These are phyloP conservation scores for Mrakia blollopis DNA, from an alignment of 768 basidiomycete species.

Conservation along the genomic window DNA sequence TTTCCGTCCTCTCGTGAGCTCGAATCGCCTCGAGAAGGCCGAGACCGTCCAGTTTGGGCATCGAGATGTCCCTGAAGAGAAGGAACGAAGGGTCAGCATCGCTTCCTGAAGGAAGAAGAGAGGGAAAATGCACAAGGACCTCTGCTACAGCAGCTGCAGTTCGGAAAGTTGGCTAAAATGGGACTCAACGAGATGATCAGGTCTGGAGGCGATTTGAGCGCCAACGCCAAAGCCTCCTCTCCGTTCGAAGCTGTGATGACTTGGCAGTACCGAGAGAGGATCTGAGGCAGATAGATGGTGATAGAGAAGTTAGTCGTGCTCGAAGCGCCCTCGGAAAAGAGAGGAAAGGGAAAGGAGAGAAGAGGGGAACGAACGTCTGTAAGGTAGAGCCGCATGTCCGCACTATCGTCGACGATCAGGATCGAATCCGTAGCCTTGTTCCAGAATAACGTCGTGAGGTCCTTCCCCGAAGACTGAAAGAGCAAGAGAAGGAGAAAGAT, in stretches of 20 bases:
- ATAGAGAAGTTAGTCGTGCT: too few relatives aligned
- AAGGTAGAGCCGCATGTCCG: constrained; percentile 8
- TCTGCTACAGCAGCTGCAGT: background rate
- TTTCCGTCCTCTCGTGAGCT: background rate
- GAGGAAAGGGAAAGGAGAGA: too few relatives aligned
- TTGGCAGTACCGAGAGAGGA: constrained; percentile 20
- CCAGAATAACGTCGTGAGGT: constrained; percentile 44
- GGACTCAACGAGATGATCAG: constrained; percentile 22
- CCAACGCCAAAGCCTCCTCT: constrained; percentile 17
- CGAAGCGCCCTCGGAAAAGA: too few relatives aligned
- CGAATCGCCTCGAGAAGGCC: constrained; percentile 9
- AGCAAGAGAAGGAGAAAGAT: too few relatives aligned
- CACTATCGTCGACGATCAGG: constrained; percentile 14
- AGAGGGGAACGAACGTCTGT: background rate
- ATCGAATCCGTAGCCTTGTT: constrained; percentile 42
- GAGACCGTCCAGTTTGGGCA: constrained; percentile 12
- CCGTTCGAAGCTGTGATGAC: constrained; percentile 21
- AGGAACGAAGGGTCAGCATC: background rate
- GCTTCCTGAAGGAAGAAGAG: too few relatives aligned
- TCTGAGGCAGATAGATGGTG: too few relatives aligned
- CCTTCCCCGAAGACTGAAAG: constrained; percentile 36
- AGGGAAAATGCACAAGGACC: too few relatives aligned
- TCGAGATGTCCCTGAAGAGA: constrained; percentile 6
- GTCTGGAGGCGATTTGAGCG: background rate
- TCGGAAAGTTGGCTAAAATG: background rate